Percentiles rank a stretch among this genome's conserved stretches.
Conservation (phyloP, 768 basidiomycete species). For the Gymnopilus junonius region DNA sequence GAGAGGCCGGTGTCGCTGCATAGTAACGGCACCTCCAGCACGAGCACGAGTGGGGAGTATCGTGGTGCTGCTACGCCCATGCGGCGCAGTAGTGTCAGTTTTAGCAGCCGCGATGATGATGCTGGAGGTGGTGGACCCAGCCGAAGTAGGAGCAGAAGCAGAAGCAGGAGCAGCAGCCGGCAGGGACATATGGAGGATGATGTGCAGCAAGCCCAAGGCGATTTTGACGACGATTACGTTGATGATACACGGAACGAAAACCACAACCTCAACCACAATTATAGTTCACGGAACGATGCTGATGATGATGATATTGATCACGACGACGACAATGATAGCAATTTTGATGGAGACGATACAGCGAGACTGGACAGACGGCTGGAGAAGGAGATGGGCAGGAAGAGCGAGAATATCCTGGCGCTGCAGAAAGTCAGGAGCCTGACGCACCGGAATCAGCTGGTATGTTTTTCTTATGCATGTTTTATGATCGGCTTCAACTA, state of each 20-base stretch:
- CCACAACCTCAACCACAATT: slow-evolving; percentile 26
- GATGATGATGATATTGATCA: slow-evolving; percentile 48
- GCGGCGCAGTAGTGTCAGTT: slow-evolving; percentile 9
- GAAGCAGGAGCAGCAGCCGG: slow-evolving; percentile 30
- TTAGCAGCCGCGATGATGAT: not conserved
- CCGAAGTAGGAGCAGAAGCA: slow-evolving; percentile 18
- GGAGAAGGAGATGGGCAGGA: slow-evolving; percentile 30
- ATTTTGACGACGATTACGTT: slow-evolving; percentile 44
- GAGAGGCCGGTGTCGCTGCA: slow-evolving; percentile 28
- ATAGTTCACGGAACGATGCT: not conserved
- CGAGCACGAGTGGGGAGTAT: slow-evolving; percentile 8
- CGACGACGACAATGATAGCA: slow-evolving; percentile 37
- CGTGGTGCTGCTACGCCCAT: slow-evolving; percentile 15
- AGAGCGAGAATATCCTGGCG: slow-evolving; percentile 56
- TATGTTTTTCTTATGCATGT: slow-evolving; percentile 38
- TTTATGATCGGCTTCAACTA: not conserved
- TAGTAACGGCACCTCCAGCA: slow-evolving; percentile 36
- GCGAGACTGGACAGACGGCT: slow-evolving; percentile 47
- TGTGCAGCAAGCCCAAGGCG: slow-evolving; percentile 16
- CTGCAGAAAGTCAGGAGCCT: slow-evolving; percentile 73
- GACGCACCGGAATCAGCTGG: slow-evolving; percentile 75
- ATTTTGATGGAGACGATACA: slow-evolving; percentile 67
- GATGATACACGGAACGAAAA: slow-evolving; percentile 32
- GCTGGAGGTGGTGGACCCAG: slow-evolving; percentile 19
- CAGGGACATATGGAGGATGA: slow-evolving; percentile 14